Evolutionary conservation across 2,329 filamentous ascomycete genomes (phyloP), one percentile per base, ranked within the genome.

Genomic region (Sarocladium kiliense): DNA sequence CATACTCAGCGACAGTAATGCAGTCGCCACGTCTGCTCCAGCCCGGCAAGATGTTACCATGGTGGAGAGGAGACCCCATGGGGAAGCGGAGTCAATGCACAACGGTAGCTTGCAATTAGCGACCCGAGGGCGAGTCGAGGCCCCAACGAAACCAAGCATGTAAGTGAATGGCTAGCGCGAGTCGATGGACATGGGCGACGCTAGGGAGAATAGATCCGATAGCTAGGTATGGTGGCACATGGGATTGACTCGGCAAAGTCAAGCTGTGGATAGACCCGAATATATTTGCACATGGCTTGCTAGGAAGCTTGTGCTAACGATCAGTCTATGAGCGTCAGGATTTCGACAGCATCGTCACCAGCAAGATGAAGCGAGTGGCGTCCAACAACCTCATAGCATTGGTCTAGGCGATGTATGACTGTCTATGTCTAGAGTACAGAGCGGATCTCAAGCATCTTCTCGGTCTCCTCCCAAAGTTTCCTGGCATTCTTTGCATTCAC

Each of bases 191-290:
- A 12, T 23, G 9, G 44, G 21, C 21, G 47, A 49, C 6, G 26
- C 47, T 51, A 51, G 47, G 47, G 16, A 36, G 47, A 25, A 51
- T 51, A 36, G 27, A 51, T 51, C 47, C 47, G 47, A 51, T 51
- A 27, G 27, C n/a, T n/a, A 9, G 39, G 23, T 23, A 44, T 14
- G 14, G 30, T 6, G 30, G 12, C 30, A 7, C 7, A n/a, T n/a
- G n/a, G n/a, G n/a, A 32, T 32, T 6, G 30, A 32, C 30, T 32
- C 30, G 30, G 30, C 30, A 32, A 32, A 32, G 30, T 7, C 30
- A 12, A 32, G 12, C 30, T 32, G 30, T 6, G 12, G 30, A n/a
- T n/a, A n/a, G n/a, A n/a, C n/a, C n/a, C n/a, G n/a, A n/a, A n/a
- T n/a, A n/a, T n/a, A n/a, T 34, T 14, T 14, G 30, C 30, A 41